Evolutionary conservation across 176 grass and related monocot species (phyloP), one percentile per base, ranked within the genome.

Genomic region (Oryza punctata): DNA sequence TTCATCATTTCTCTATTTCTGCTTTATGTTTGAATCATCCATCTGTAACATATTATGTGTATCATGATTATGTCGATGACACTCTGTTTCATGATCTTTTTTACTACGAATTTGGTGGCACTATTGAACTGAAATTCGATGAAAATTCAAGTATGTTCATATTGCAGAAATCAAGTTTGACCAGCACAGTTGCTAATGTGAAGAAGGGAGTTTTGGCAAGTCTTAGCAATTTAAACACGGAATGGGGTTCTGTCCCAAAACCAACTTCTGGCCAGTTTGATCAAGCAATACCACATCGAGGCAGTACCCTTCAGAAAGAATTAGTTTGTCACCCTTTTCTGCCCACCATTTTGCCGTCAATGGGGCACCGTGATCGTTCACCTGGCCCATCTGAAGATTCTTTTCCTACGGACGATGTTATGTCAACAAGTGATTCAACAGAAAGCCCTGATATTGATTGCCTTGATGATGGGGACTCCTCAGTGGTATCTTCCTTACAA

Each of bases 391-490:
- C 65, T 2, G 13, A 76, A 43, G 57, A 78, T 32, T 89, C 70
- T 38, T 63, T 81, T 68, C 91, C 90, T 64, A 67, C 73, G 59
- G 90, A 85, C 59, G 90, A 93, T 21, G 80, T 78, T 65, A 93
- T 93, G 89, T 93, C 94, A 70, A 91, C 41, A 44, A 84, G 84
- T 87, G 75, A 88, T 67, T 91, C 94, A 65, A 91, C 91, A 65
- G 92, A 88, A 83, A 91, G 87, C 85, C 77, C 87, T 65, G 84
- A 91, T 66, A 74, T 89, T 76, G 75, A 89, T 79, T 91, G 70
- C 54, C 75, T 89, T 84, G 88, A 93, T 45, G 88, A 92, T 73
- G 78, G 30, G 3, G 79, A 90, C 57, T 84, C 88, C 21, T 72
- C 76, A 84, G 66, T 82, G 37, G 72, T 79, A 72, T 54, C 84